A percentile compares a stretch with the other conserved stretches of the same genome.
Conservation (phyloP, 2,329 filamentous ascomycete species). For the Zarea fungicola region DNA sequence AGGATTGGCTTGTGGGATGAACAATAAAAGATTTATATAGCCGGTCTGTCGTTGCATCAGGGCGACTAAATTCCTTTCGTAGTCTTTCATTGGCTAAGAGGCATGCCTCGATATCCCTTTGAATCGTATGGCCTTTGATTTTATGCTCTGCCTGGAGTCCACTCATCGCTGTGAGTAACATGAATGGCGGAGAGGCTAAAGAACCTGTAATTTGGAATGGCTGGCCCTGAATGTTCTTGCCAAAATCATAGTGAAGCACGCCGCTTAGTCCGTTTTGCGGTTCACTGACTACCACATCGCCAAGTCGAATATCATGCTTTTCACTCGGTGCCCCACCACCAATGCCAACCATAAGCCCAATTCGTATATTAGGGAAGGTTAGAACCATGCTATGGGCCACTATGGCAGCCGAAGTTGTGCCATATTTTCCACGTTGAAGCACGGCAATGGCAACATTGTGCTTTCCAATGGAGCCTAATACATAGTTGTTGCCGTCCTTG, state of each 20-base stretch:
- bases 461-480: slow-evolving; percentile 19
- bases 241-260: background rate
- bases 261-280: background rate
- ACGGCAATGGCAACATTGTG: slow-evolving; percentile 26
- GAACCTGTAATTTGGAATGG: background rate
- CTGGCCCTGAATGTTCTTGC: background rate
- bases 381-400: background rate
- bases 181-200: background rate
- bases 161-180: slow-evolving; percentile 12
- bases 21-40: no score
- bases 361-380: background rate
- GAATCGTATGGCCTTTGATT: no score
- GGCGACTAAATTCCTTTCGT: no score
- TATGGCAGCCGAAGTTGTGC: background rate
- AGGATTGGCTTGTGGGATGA: no score
- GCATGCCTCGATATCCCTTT: no score
- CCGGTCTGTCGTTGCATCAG: no score
- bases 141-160: no score
- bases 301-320: slow-evolving; percentile 14
- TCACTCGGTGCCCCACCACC: slow-evolving; percentile 11
- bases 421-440: slow-evolving; percentile 24
- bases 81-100: no score
- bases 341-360: slow-evolving; percentile 16
- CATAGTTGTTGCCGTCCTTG: slow-evolving; percentile 23
- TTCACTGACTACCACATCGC: background rate